Conservation (phyloP, 495 filamentous ascomycete genomes). For the Trichoderma reesei region DNA sequence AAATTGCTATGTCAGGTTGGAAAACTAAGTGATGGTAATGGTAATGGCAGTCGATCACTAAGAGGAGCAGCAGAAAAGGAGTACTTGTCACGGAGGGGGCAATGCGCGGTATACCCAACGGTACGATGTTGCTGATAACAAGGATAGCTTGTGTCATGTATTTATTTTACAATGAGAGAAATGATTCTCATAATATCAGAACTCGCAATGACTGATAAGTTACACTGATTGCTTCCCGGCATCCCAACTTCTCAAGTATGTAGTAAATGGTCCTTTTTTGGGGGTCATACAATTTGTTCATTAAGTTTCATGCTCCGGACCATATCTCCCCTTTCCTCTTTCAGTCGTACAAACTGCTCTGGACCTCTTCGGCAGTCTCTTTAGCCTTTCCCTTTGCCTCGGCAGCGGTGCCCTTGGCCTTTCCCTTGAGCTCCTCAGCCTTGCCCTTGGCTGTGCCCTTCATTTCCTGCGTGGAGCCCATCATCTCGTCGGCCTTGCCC, state of each 20-base stretch:
- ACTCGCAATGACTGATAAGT: neutral
- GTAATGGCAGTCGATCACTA: neutral
- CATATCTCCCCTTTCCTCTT: neutral
- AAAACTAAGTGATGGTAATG: neutral
- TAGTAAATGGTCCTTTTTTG: neutral
- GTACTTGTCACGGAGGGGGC: too few relatives aligned
- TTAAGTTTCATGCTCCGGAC: neutral
- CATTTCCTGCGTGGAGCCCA: constrained; percentile 21
- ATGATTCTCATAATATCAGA: neutral
- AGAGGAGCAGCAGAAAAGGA: too few relatives aligned
- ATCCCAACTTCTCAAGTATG: neutral
- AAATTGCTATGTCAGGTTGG: neutral
- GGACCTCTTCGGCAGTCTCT: constrained; percentile 14
- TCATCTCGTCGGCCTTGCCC: constrained; percentile 10
- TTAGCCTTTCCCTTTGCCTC: constrained; percentile 25
- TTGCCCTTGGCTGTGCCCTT: constrained; percentile 29
- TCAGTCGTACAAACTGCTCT: constrained; percentile 14
- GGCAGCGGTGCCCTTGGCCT: constrained; percentile 26
- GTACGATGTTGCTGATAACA: neutral
- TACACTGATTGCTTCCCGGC: neutral
- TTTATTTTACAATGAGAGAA: neutral
- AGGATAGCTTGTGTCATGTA: neutral
- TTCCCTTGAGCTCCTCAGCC: constrained; percentile 25
- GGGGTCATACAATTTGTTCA: neutral
- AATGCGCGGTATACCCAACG: neutral